A percentile compares a stretch with the other conserved stretches of the same genome.
phyloP scores from a whole-genome alignment of 1,284 basidiomycete genomes.

The Salmacisia buchloeana region DNA sequence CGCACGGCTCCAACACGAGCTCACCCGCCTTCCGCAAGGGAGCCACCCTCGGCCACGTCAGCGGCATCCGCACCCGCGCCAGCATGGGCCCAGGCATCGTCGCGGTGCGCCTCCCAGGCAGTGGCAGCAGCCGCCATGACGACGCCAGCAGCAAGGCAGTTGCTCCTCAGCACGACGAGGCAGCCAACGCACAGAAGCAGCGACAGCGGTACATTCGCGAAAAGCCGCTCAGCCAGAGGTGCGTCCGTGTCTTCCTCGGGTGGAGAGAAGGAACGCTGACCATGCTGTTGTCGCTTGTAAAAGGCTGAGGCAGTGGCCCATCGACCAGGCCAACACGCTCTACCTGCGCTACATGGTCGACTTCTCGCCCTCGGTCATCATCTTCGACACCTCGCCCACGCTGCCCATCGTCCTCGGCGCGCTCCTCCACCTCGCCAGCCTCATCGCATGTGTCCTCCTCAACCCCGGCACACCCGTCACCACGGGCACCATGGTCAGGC shows the following conservation, averaged over 20 bases:
- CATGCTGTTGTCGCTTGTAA: neutral
- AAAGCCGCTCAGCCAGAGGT: neutral
- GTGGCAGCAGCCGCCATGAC: no score
- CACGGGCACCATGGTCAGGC: neutral
- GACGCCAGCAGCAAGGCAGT: no score
- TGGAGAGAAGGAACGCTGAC: neutral
- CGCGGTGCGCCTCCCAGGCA: neutral
- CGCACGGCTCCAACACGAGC: neutral
- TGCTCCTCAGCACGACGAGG: no score
- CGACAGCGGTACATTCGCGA: neutral
- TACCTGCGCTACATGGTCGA: slow-evolving; percentile 8
- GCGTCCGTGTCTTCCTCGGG: neutral
- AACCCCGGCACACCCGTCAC: neutral
- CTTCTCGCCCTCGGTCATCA: neutral
- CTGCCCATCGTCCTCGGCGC: slow-evolving; percentile 4
- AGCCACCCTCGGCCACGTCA: neutral
- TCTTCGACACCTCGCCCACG: neutral
- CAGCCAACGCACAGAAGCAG: no score
- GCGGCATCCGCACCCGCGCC: neutral
- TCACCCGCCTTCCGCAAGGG: slow-evolving; percentile 1
- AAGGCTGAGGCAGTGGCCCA: neutral
- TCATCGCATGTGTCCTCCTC: neutral
- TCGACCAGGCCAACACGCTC: neutral
- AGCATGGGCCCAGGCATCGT: neutral
- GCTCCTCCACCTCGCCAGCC: slow-evolving; percentile 1